Base-by-base conservation (phyloP, 768 basidiomycete genomes). In the Amanita rubescens region DNA sequence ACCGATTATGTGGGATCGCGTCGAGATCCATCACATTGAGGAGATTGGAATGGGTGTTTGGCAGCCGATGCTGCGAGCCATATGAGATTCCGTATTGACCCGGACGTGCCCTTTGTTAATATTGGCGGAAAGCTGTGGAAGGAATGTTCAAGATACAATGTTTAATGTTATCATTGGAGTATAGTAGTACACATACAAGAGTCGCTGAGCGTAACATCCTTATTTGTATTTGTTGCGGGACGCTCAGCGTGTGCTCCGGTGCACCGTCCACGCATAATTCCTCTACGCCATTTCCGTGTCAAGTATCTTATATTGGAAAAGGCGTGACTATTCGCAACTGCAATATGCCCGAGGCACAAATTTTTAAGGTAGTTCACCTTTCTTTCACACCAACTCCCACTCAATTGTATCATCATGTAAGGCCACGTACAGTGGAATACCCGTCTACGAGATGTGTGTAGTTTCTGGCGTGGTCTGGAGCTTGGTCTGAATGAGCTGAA, bases 371-470 rank as follows among this genome's bases (percentile, higher is more conserved):
- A 58, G 63, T 60, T 55, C 32, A 41, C 54, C 48, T 46, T 53
- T 57, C 38, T 46, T 58, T 64, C 57, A 51, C 54, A 9, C 42
- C 54, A 46, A 42, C 54, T 53, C 37, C 62, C 60, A 56, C 66
- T 62, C 61, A 62, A 59, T 60, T 58, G 59, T 57, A 50, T 53
- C 38, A 30, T 46, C 32, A 37, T 59, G 49, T 33, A 65, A 93
- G 90, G 90, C 90, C 55, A 93, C 90, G 19, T 93, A 93, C 67
- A 93, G 91, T 69, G 91, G 90, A 41, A 91, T 93, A 59, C 90
- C 90, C 58, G 90, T 93, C 41, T 93, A 90, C 60, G 90, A 93
- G 71, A 91, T 93, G 90, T 91, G 66, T 63, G 87, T 74, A 34
- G 25, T 47, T 47, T 59, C 65, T 57, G 65, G 67, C 74, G 62